Evolutionary conservation across 768 basidiomycete genomes (phyloP).

Genomic region (Collybia nuda): DNA sequence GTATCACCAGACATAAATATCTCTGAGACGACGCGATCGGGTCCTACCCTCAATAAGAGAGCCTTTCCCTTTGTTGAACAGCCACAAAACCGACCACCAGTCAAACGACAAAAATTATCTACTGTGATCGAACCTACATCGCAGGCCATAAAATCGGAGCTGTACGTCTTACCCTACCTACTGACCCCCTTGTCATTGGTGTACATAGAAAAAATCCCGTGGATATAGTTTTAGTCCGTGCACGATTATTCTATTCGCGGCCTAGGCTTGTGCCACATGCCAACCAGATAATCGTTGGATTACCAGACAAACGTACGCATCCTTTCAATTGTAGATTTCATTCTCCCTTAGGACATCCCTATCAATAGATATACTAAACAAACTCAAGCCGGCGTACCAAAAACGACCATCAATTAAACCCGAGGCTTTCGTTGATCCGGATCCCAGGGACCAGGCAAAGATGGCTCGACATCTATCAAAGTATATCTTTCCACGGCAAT

Average conservation of each 20-base stretch:
- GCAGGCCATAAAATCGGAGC: no score
- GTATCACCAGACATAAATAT: conserved; percentile 14
- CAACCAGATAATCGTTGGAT: conserved; percentile 54
- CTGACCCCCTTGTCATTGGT: neutral
- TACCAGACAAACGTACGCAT: conserved; percentile 65
- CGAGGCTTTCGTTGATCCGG: conserved; percentile 38
- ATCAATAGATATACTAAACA: conserved; percentile 63
- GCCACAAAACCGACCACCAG: conserved; percentile 15
- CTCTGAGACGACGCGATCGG: neutral
- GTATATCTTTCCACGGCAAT: conserved; percentile 85
- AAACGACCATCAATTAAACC: conserved; percentile 25
- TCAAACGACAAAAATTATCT: conserved; percentile 28
- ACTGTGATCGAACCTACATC: no score
- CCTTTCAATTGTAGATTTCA: neutral
- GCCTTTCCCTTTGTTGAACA: conserved; percentile 9
- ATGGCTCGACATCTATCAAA: conserved; percentile 69
- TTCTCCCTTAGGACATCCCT: no score
- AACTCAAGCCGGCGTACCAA: conserved; percentile 44
- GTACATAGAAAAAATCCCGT: conserved; percentile 40
- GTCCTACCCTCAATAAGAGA: conserved; percentile 9
- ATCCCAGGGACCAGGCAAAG: conserved; percentile 44
- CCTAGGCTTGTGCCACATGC: conserved; percentile 53
- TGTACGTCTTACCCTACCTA: no score
- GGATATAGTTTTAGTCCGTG: conserved; percentile 52
- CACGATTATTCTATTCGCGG: conserved; percentile 67